Evolutionary conservation across 148 eudicot genomes (phyloP), one percentile per base, ranked within the genome.

Genomic region (Vaccinium vitisidaea): DNA sequence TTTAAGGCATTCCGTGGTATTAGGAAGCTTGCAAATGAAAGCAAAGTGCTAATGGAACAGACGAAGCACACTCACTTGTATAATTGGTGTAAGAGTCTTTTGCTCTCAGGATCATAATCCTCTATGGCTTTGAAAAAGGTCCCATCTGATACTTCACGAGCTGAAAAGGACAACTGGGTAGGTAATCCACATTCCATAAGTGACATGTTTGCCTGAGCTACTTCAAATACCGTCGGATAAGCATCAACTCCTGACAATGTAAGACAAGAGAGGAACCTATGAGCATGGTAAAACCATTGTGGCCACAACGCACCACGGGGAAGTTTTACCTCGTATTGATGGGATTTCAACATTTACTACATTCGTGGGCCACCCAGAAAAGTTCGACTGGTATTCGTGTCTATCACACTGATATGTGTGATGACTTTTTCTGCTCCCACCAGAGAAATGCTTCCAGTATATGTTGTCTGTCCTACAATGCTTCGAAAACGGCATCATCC

Each of bases 321-420:
- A 88, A 77, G 48, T 63, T 87, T 86, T 84, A 95, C 98, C 93
- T 83, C 83, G 88, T 58, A 75, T 80, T 67, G 96, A 89, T 75
- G 99, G 99, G 81, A 97, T 90, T 89, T 97, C 99, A 81, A 97
- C 90, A 87, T 95, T 95, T 85, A 97, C 87, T 65, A 95, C 69
- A 82, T 97, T 91, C 43, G 96, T 97, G 7, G 99, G 99, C 97
- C 98, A 97, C 82, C 99, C 99, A 75, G 99, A 97, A 86, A 91
- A 94, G 88, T 91, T 91, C 80, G 90, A 82, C 75, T 85, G 88
- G 83, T 87, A 90, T 88, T 95, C 98, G 27, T 84, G 90, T n/a
- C 88, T 90, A 59, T 93, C 91, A 90, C 99, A 97, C 30, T 86
- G 87, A 87, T 93, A 95, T 77, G 86, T 88, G 75, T 88, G 88